Conservation (phyloP, 768 basidiomycete species). For the Boletus coccyginus region DNA sequence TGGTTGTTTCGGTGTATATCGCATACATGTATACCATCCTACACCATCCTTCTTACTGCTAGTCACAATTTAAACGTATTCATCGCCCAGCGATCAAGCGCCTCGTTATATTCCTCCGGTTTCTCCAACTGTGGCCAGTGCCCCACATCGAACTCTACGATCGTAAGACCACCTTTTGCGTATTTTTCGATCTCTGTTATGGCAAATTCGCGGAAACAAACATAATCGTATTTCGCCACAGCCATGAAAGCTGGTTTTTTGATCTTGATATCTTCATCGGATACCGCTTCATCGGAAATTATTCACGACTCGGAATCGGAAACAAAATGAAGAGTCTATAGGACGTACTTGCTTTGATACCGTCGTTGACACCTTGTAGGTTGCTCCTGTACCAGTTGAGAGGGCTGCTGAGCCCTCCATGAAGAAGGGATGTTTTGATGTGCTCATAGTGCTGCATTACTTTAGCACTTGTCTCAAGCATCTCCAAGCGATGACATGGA, state of each 20-base stretch:
- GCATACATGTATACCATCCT: slow-evolving; percentile 1
- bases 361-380: slow-evolving; percentile 26
- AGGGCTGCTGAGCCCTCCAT: slow-evolving; percentile 33
- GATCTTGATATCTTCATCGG: slow-evolving; percentile 27
- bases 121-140: slow-evolving; percentile 40
- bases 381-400: slow-evolving; percentile 39
- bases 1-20: background rate
- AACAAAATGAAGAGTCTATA: background rate
- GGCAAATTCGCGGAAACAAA: slow-evolving; percentile 28
- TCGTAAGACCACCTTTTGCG: slow-evolving; percentile 27
- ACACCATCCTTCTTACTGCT: background rate
- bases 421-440: slow-evolving; percentile 25
- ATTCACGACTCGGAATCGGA: background rate
- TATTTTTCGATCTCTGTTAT: slow-evolving; percentile 24
- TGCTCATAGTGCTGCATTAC: slow-evolving; percentile 27
- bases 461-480: background rate
- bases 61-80: slow-evolving; percentile 17
- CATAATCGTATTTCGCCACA: slow-evolving; percentile 34
- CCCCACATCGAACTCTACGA: slow-evolving; percentile 34
- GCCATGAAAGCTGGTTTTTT: slow-evolving; percentile 39
- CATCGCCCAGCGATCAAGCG: slow-evolving; percentile 34
- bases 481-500: background rate
- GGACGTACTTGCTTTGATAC: slow-evolving; percentile 29
- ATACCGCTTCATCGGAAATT: slow-evolving; percentile 13
- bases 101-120: slow-evolving; percentile 34